A percentile compares a stretch with the other conserved stretches of the same genome.
Evolutionary conservation across 2,329 filamentous ascomycete species (phyloP).

Genomic region (Ceratocystis cubensis): DNA sequence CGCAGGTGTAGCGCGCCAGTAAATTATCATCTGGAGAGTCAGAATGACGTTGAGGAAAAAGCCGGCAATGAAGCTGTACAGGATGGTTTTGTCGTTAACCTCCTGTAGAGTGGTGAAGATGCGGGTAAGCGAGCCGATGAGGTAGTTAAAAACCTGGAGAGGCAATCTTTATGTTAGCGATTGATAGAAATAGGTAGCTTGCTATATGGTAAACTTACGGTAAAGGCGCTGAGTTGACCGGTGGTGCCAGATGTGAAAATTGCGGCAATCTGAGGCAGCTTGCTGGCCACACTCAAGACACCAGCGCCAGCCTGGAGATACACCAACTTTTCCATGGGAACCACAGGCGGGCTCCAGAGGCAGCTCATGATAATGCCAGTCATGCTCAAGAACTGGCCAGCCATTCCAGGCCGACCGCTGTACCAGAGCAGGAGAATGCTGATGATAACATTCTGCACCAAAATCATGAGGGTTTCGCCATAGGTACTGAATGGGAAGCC

Average conservation of each 20-base stretch:
- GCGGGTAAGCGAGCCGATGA: slow-evolving; percentile 78
- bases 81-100: slow-evolving; percentile 89
- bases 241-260: slow-evolving; percentile 79
- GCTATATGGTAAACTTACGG: slow-evolving; percentile 47
- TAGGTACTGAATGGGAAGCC: slow-evolving; percentile 93
- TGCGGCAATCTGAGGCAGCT: slow-evolving; percentile 82
- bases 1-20: slow-evolving; percentile 61
- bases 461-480: slow-evolving; percentile 85
- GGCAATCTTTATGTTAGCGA: slow-evolving; percentile 1
- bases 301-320: slow-evolving; percentile 78
- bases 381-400: slow-evolving; percentile 61
- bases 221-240: slow-evolving; percentile 91
- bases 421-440: slow-evolving; percentile 77
- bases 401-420: slow-evolving; percentile 52
- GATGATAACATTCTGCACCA: slow-evolving; percentile 85
- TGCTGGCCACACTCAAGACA: slow-evolving; percentile 71
- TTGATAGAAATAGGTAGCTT: not conserved
- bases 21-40: slow-evolving; percentile 83
- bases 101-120: slow-evolving; percentile 98
- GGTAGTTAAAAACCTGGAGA: slow-evolving; percentile 88
- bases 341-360: slow-evolving; percentile 49
- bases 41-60: slow-evolving; percentile 82
- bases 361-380: slow-evolving; percentile 46
- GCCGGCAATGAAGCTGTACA: slow-evolving; percentile 86
- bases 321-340: slow-evolving; percentile 54